Percentiles rank a stretch among this genome's conserved stretches.
These are phyloP conservation scores for Nakazawaea populi DNA, from an alignment of 805 yeast species.

Conservation along the genomic window DNA sequence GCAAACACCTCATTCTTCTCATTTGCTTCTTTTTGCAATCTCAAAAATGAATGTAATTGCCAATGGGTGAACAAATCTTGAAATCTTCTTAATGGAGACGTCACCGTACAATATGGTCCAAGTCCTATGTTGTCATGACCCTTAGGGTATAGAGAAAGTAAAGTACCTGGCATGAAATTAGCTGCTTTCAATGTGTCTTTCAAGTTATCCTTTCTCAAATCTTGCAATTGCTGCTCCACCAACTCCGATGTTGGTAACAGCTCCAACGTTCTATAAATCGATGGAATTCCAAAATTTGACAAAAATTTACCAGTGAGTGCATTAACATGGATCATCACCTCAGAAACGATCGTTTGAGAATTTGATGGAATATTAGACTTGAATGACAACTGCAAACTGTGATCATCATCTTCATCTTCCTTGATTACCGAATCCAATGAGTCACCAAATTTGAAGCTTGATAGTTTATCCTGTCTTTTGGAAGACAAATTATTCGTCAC, in stretches of 20 bases:
- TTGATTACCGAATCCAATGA: conserved; percentile 17
- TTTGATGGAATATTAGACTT: conserved; percentile 22
- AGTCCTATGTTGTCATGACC: conserved; percentile 64
- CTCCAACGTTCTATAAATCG: conserved; percentile 37
- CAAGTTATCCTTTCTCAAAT: conserved; percentile 16
- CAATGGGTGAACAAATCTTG: conserved; percentile 79
- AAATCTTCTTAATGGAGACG: conserved; percentile 85
- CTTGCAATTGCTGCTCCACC: conserved; percentile 18
- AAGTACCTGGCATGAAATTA: conserved; percentile 47
- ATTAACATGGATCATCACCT: conserved; percentile 80
- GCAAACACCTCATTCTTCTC: conserved; percentile 10
- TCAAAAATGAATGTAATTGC: conserved; percentile 50
- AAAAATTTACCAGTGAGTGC: conserved; percentile 49
- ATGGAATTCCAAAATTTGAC: conserved; percentile 36
- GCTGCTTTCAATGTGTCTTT: conserved; percentile 18
- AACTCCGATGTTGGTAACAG: conserved; percentile 18
- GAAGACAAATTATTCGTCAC: conserved; percentile 24
- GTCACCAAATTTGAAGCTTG: conserved; percentile 5
- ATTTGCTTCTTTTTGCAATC: background rate
- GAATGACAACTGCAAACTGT: conserved; percentile 17
- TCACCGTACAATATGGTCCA: conserved; percentile 59
- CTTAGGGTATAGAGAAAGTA: conserved; percentile 35
- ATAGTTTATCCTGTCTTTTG: conserved; percentile 33
- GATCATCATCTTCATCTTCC: conserved; percentile 17
- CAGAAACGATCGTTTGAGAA: conserved; percentile 68